Evolutionary conservation across 176 grass and related monocot genomes (phyloP), one percentile per base, ranked within the genome.

Genomic region (Triticum turgidum): DNA sequence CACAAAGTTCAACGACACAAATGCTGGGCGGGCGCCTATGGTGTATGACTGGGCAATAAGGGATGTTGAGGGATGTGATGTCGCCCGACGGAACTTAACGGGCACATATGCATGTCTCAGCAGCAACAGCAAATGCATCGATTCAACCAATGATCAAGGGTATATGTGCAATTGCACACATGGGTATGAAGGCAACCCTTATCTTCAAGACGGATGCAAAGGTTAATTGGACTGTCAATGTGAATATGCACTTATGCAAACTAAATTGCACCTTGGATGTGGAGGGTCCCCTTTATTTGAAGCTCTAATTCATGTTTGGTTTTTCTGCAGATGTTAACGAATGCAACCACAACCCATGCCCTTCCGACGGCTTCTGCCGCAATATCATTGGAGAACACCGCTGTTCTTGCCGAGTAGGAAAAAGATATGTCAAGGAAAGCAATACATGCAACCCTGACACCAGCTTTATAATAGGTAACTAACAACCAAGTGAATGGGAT

Each of bases 321-420:
- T 6, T 25, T 83, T 3, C 13, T 70, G 37, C 20, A 83, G 86
- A 88, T 71, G 27, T 47, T 4, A 44, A 78, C 49, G 86, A 88
- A 76, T 88, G 87, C 30, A 62, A 62, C 1, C 1, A 13, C 2
- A 78, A 9, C 4, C 73, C 87, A 27, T 88, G 87, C 65, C 80
- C 87, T 63, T 83, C 73, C 0, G 73, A 54, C 4, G 37, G 80
- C 0, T 2, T 70, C 69, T 88, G 80, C 21, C 73, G 30, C 73
- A 88, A 88, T 11, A 83, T 20, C 0, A 1, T 3, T 11, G 80
- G 80, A 70, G 64, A 27, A 2, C 45, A 49, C 14, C 0, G 3
- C 8, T 88, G 86, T 68, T 88, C 72, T 35, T 88, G 86, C 68
- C 35, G 72, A 69, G 5, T 5, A 1, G 86, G 63, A 69, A 88